Evolutionary conservation across 306 rosid species (phyloP), one percentile per base, ranked within the genome.

Genomic region (Gynostemma pentaphyllum): DNA sequence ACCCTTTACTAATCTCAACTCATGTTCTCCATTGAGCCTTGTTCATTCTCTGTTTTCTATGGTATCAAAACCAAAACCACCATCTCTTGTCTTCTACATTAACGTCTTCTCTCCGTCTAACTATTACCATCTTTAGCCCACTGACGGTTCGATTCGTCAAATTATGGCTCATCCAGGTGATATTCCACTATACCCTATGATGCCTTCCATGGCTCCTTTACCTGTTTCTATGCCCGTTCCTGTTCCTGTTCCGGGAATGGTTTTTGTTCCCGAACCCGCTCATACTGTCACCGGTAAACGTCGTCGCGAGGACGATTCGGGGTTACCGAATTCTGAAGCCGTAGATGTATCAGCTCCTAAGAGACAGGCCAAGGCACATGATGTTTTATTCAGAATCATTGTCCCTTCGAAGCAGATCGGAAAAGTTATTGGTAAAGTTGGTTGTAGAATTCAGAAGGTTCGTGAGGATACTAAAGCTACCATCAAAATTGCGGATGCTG

Each of bases 361-460:
- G 78, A 80, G 86, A 68, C 77, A 60, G 19, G 84, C 64, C 0
- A 77, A 77, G 72, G 83, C 79, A 2, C 95, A 85, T 59, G 96
- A 91, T 69, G 96, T 88, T 41, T 77, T 85, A 18, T 88, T 91
- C 66, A 72, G 97, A 80, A 84, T 87, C 61, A 78, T 91, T 0
- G 95, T 83, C 27, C 97, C 97, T 32, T 82, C 96, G 40, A 72
- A 75, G 75, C 97, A 87, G 92, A 91, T 91, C 80, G 98, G 96
- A 22, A 91, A 91, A 80, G 98, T 91, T 29, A 91, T 91, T 9
- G 98, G 98, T 15, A 91, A 85, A 70, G 92, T 82, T 45, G 98
- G 98, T 28, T 83, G 84, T 62, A 82, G 95, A 68, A 85, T 91
- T 13, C 91, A 82, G 81, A 91, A 61, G 86, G 86, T 91, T 75